Evolutionary conservation across 2,329 filamentous ascomycete species (phyloP), one percentile per base, ranked within the genome.

Genomic region (Piedraia hortae): DNA sequence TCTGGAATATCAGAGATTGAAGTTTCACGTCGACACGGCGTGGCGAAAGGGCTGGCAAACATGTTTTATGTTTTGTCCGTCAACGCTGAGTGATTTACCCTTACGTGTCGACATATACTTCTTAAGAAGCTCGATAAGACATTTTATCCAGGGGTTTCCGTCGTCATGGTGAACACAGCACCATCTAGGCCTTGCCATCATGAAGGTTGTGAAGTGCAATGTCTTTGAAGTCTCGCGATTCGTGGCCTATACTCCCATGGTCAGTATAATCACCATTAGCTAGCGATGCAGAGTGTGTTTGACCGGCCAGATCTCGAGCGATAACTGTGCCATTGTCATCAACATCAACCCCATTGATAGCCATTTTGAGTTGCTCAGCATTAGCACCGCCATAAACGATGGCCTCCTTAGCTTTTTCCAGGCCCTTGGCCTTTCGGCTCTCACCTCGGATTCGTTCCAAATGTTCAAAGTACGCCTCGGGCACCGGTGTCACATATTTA

Each of bases 381-480:
- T 56, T 59, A 18, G 65, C 65, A 15, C 56, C 50, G 6, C 66
- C 65, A 21, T 62, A 51, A n/a, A 62, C 43, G 9, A 72, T 60
- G 4, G 64, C 64, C 31, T 66, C 54, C 32, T 64, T 55, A 3
- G 66, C 67, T 20, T 52, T 58, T 34, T 69, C 60, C 30, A 70
- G 46, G 10, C 64, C 55, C 44, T 72, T 72, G 30, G 61, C 42
- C 45, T 71, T 71, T 30, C 58, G 54, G 29, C 61, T 68, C 43
- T 74, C 66, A 20, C 69, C 71, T 23, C 74, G 57, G 10, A 78
- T 47, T 26, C 57, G 51, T 45, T 74, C 68, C 4, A 88, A 54
- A 36, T 77, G 73, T 32, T 74, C 63, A 34, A 91, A 85, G 48
- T 91, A 91, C 16, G 60, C 66, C 4, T 66, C 58, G 1, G 69